Evolutionary conservation across 169 alveolate species (phyloP), one percentile per base, ranked within the genome.

Genomic region (Cryptosporidium xiaoi): DNA sequence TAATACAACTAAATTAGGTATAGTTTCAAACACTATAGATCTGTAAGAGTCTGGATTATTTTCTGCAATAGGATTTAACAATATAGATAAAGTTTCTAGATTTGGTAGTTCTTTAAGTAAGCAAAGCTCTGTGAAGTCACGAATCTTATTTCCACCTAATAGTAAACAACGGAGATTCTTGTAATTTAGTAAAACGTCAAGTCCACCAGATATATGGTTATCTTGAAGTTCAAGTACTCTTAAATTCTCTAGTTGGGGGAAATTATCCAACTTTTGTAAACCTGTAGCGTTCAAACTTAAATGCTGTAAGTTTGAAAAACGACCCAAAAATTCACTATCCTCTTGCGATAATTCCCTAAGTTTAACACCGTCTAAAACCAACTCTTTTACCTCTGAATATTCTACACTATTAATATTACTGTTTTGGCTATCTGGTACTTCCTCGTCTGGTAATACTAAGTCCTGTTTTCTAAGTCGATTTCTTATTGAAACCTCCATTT

Each of bases 221-320:
- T 95, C 97, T 18, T 97, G 95, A 83, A 93, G 55, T 64, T 95
- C 97, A 31, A 95, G 84, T 27, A 94, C 95, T 60, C 85, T 94
- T 44, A 95, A 92, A n/a, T 92, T 90, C 13, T 91, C 96, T 66
- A 95, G 90, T 71, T 40, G 83, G 15, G 97, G 97, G 55, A 95
- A 91, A 82, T 91, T 92, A 16, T 85, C 93, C 50, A 95, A 82
- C 20, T 93, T 91, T 48, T 92, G 91, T 31, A 95, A 90, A 6
- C 97, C 97, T 2, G 97, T 95, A 46, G 95, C 97, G 82, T 95
- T 95, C 82, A 94, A 90, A 60, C 97, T 91, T 65, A 95, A 89
- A 66, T 94, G 93, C 24, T 91, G 92, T 62, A 95, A 71, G 48
- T 92, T 90, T 51, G 82, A 82, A 83, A 95, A 93, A 58, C 92